Evolutionary conservation across 345 rosid genomes (phyloP).

Genomic region (Jatropha curcas): DNA sequence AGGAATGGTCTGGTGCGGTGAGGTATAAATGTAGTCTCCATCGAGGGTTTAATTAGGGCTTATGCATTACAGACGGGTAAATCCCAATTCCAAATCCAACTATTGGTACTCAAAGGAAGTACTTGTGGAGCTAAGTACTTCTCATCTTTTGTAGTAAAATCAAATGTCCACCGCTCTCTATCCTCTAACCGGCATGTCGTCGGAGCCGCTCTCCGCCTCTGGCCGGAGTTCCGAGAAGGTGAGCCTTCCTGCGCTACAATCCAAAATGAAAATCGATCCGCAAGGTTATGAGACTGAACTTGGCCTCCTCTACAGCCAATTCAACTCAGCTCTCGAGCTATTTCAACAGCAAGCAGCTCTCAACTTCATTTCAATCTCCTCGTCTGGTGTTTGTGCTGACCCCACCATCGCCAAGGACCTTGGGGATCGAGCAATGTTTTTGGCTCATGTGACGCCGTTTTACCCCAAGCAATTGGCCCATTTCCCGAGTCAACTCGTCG

Average conservation of each 20-base stretch:
- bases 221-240: conserved; percentile 79
- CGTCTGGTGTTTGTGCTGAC: conserved; percentile 59
- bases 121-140: too few species aligned
- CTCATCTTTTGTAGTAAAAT: too few species aligned
- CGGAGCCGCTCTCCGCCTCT: conserved; percentile 66
- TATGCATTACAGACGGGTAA: not conserved
- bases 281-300: conserved; percentile 84
- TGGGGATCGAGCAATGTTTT: conserved; percentile 69
- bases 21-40: not conserved
- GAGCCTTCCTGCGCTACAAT: conserved; percentile 65
- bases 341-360: conserved; percentile 80
- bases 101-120: too few species aligned
- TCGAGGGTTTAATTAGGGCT: conserved; percentile 13
- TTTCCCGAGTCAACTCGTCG: conserved; percentile 72
- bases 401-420: conserved; percentile 75
- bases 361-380: conserved; percentile 55
- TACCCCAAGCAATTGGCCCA: conserved; percentile 60
- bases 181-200: conserved; percentile 18
- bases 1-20: not conserved
- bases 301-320: conserved; percentile 61
- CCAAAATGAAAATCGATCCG: conserved; percentile 86
- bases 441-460: conserved; percentile 82
- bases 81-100: not conserved
- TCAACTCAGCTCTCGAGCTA: conserved; percentile 75
- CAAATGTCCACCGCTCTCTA: conserved; percentile 29